Evolutionary conservation across 2,329 filamentous ascomycete genomes (phyloP), one percentile per base, ranked within the genome.

Genomic region (Fusarium penzigii): DNA sequence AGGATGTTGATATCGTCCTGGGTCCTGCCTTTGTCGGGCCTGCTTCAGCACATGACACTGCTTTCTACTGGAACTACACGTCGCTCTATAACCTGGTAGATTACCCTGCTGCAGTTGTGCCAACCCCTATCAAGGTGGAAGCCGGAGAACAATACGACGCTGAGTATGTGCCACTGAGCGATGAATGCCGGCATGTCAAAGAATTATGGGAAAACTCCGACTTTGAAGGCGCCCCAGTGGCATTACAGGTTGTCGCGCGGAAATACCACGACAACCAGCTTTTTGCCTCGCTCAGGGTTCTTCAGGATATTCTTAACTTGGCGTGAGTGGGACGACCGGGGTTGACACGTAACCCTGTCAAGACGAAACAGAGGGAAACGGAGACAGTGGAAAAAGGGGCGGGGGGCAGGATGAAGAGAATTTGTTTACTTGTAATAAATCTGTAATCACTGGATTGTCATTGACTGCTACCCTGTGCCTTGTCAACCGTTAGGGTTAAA

Each of bases 1-100:
- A 72, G 52, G 69, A 72, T 29, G 68, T 73, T n/a, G 71, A 74
- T 40, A 59, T 74, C 1, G 56, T 75, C 25, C 46, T 74, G 9
- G 64, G 68, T 3, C 72, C 72, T 2, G 63, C 66, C 1, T 74
- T 69, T 40, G 64, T 72, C 14, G 71, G 72, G 2, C 69, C 72
- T 3, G 72, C 72, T 1, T 61, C 61, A n/a, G 57, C 56, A 5
- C 72, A 75, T 44, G 70, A 74, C 17, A 70, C 71, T 11, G 65
- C 65, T 0, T 57, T 68, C 6, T 68, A 71, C 55, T 71, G 70
- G 70, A 70, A 68, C 0, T 72, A 74, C 54, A 72, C 71, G 2
- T 68, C 69, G 3, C 60, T 73, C 3, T 74, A 67, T 48, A 73
- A 73, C 17, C 64, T 71, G 13, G 59, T 74, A 2, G 72, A 74